Base-by-base conservation (phyloP, 140 eudicot species). In the Oenanthe javanica region DNA sequence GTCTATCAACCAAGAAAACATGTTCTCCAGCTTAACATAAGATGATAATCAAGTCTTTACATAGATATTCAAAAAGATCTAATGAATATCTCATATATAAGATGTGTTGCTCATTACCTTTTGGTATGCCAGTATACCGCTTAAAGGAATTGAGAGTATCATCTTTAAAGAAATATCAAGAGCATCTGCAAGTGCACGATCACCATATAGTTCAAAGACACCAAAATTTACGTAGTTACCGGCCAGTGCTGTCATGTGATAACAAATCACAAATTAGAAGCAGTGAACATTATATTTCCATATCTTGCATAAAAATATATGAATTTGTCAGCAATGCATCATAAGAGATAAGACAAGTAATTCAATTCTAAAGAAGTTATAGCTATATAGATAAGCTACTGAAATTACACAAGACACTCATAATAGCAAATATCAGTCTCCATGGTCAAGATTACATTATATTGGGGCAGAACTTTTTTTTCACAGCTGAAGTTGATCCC, bases 161-260 rank as follows among this genome's bases (percentile, higher is more conserved):
- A 89, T 85, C 91, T 86, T 89, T 72, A 89, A 74, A 25, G 86
- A 80, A 61, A 87, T 84, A 82, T 85, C 89, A 73, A 87, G 89
- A 61, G 88, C 93, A 85, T 89, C 91, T 15, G 84, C 86, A 59
- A 89, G 91, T 72, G 93, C 89, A 82, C 89, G 82, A 74, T 89
- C 93, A 50, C 93, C 93, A 82, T 89, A 89, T 77, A 90, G 80
- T 77, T 90, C 94, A 72, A 90, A 90, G 55, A 90, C 94, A 2
- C 94, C 94, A 80, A 90, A 90, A 78, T 90, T 90, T 79, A 87
- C 89, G 54, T 87, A 90, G 72, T 86, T 90, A 64, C 94, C 94
- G 63, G 83, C 84, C 51, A 90, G 88, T 3, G 94, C 93, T 89
- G 87, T 57, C 40, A 57, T 19, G 18, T 9, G 6, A 77, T 61